Base-by-base conservation (phyloP, 2,329 filamentous ascomycete genomes). In the Blastomyces emzantsi region DNA sequence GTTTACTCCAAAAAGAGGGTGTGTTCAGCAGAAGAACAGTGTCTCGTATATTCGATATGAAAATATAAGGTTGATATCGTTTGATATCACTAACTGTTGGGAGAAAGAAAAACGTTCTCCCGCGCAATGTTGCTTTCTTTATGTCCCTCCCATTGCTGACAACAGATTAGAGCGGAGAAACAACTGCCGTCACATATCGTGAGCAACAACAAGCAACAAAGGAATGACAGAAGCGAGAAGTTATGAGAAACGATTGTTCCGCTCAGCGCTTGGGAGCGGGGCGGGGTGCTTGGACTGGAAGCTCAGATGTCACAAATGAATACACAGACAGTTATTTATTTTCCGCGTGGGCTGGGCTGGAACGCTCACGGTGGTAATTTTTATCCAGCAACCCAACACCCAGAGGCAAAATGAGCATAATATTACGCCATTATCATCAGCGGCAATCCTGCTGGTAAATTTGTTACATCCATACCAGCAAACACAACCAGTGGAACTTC, bases 321-420 rank as follows among this genome's bases (percentile, higher is more conserved):
- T 19, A 22, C 47, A 51, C 36, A 39, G 36, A 13, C 36, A 39
- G 49, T 22, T 28, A n/a, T n/a, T n/a, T n/a, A n/a, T 3, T 25
- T 8, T 25, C 49, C 6, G 25, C 13, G 25, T 30, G 13, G 49
- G 49, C 49, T 30, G 13, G 49, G 49, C 49, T 28, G 49, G 25
- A 15, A 22, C 13, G 9, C 11, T 17, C 3, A 22, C 11, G 2
- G 22, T 28, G 22, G 49, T 52, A 28, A 25, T 52, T 28, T 28
- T 52, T 25, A 49, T n/a, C n/a, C n/a, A 51, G 11, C 47, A 22
- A 2, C 19, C 25, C 30, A 19, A 54, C 30, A 3, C 9, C 36
- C 9, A 49, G 51, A 54, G 51, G 28, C 51, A 33, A 25, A 41
- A 58, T 58, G 56, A 58, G 56, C 56, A 58, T n/a, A 58, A 58